Evolutionary conservation across 805 yeast species (phyloP), one percentile per base, ranked within the genome.

Genomic region (Candida sithepensis): DNA sequence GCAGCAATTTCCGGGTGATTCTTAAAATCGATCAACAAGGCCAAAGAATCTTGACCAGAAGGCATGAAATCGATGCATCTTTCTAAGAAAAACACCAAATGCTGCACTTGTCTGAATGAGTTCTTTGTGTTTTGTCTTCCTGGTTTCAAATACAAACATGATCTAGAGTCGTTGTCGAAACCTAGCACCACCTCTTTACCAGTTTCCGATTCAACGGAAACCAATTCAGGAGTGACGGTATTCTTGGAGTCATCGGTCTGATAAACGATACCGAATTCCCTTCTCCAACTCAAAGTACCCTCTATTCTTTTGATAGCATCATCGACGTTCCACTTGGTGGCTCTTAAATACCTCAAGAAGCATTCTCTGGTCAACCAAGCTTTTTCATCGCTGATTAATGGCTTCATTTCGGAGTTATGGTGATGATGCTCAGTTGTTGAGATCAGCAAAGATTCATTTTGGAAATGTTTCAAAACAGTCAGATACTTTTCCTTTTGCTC

Each of bases 351-450:
- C 63, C 99, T 79, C 59, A 89, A 67, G 48, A 94, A 74, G 64
- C 99, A 94, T 65, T 94, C 99, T 58, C 85, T 78, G 2, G 97
- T 87, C 47, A 94, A 72, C 99, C 99, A 94, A 0, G 96, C 84
- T 65, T 82, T 85, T 66, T 94, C 99, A 40, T 70, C 70, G 19
- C 62, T 66, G 47, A 62, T 63, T 40, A 75, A 60, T 1, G 74
- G 68, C 38, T 61, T 62, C 43, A 66, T 64, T n/a, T 65, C 65
- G 1, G 65, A 63, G 20, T 66, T 66, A 28, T 47, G 42, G 19
- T 18, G 26, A 9, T 61, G 50, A 20, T 75, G 74, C 58, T 82
- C 88, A 20, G 67, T 67, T 12, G 68, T 61, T 2, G 86, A 81
- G 12, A 84, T 61, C 21, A 57, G 62, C 42, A 85, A 63, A 4